Evolutionary conservation across 2,329 filamentous ascomycete species (phyloP).

Genomic region (Colletotrichum gigasporum): DNA sequence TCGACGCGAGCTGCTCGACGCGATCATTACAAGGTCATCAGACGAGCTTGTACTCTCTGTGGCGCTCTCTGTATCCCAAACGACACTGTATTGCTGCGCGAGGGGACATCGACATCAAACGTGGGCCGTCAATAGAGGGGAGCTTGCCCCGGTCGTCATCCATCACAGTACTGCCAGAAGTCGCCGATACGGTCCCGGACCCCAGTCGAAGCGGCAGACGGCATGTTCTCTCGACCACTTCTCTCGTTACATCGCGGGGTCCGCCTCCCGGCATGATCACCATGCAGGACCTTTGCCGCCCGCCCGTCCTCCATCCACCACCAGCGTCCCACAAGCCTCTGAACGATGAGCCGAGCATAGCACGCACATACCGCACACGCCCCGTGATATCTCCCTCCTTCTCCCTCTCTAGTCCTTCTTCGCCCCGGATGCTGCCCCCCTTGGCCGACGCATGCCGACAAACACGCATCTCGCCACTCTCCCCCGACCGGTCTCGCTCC

Average conservation of each 20-base stretch:
- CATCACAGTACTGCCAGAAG: background rate
- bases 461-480: background rate
- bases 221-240: background rate
- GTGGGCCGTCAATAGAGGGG: background rate
- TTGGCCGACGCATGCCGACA: background rate
- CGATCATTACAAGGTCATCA: constrained; percentile 17
- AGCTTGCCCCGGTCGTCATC: background rate
- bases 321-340: background rate
- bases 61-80: background rate
- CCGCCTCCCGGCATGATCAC: constrained; percentile 8
- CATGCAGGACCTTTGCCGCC: constrained; percentile 3
- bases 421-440: background rate
- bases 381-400: background rate
- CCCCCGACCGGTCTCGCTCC: background rate
- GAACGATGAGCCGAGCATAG: background rate
- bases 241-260: constrained; percentile 15
- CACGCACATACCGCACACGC: background rate
- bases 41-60: constrained; percentile 20
- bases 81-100: background rate
- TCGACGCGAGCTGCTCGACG: background rate
- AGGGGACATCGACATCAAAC: background rate
- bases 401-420: background rate
- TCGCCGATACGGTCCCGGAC: background rate
- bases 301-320: no score
- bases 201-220: background rate